These are phyloP conservation scores for Ascosphaera apis DNA, from an alignment of 2,329 filamentous ascomycete species.

Conservation along the genomic window DNA sequence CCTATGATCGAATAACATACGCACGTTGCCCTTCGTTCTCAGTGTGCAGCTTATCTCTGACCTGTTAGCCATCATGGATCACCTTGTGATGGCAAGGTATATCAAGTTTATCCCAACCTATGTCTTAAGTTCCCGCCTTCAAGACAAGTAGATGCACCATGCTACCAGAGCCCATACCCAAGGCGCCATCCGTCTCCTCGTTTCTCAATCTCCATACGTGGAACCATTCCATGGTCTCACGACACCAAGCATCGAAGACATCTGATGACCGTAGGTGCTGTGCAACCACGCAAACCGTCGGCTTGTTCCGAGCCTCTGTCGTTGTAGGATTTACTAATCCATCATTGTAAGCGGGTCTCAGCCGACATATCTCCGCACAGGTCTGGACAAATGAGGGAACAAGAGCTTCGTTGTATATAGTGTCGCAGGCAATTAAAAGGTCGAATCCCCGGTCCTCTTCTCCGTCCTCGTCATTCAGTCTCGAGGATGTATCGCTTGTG, in stretches of 20 bases:
- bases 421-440: slow-evolving; percentile 66
- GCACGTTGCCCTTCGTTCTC: no score
- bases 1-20: no score
- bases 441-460: slow-evolving; percentile 33
- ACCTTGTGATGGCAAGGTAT: no score
- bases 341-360: slow-evolving; percentile 21
- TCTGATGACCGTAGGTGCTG: slow-evolving; percentile 73
- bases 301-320: slow-evolving; percentile 9
- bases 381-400: slow-evolving; percentile 63
- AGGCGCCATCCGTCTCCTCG: slow-evolving; percentile 30
- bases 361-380: slow-evolving; percentile 48
- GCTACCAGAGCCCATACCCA: slow-evolving; percentile 49
- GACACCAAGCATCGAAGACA: slow-evolving; percentile 65
- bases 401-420: slow-evolving; percentile 80
- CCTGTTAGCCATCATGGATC: no score
- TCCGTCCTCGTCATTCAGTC: slow-evolving; percentile 3
- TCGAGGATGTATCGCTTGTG: neutral
- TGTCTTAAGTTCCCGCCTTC: no score
- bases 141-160: slow-evolving; percentile 59
- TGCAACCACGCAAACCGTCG: slow-evolving; percentile 57
- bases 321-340: neutral
- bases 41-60: no score
- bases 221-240: slow-evolving; percentile 42
- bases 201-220: slow-evolving; percentile 55
- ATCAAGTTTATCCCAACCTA: no score